Conservation (phyloP, 179 eudicot genomes). For the Silene vulgaris region DNA sequence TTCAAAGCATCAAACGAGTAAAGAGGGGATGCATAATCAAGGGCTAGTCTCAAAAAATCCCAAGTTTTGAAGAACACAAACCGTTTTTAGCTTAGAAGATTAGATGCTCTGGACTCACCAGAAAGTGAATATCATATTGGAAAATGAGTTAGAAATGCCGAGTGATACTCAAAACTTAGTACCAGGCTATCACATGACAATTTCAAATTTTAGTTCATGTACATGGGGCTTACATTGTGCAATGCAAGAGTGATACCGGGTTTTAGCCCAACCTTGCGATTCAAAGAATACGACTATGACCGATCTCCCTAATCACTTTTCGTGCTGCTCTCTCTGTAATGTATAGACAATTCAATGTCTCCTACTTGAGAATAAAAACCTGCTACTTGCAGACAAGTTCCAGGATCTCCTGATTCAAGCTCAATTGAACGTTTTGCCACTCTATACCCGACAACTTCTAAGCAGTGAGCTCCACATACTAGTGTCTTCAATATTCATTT, state of each 20-base stretch:
- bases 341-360: slow-evolving; percentile 39
- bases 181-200: neutral
- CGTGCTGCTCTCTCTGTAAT: slow-evolving; percentile 42
- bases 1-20: neutral
- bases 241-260: neutral
- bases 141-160: too few relatives aligned
- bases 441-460: slow-evolving; percentile 49
- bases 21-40: neutral
- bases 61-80: slow-evolving; percentile 5
- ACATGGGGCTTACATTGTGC: too few relatives aligned
- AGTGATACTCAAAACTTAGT: neutral
- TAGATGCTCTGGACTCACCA: neutral
- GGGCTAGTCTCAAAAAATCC: neutral
- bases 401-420: slow-evolving; percentile 45
- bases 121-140: neutral
- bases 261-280: neutral
- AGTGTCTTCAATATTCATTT: slow-evolving; percentile 24
- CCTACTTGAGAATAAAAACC: slow-evolving; percentile 51
- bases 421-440: slow-evolving; percentile 43
- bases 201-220: too few relatives aligned
- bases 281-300: slow-evolving; percentile 44
- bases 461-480: slow-evolving; percentile 62
- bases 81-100: slow-evolving; percentile 5
- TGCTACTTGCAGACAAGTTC: slow-evolving; percentile 48
- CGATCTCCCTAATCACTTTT: slow-evolving; percentile 40